These are phyloP conservation scores for Debaryomyces subglobosus DNA, from an alignment of 1,139 yeast genomes.

Conservation along the genomic window DNA sequence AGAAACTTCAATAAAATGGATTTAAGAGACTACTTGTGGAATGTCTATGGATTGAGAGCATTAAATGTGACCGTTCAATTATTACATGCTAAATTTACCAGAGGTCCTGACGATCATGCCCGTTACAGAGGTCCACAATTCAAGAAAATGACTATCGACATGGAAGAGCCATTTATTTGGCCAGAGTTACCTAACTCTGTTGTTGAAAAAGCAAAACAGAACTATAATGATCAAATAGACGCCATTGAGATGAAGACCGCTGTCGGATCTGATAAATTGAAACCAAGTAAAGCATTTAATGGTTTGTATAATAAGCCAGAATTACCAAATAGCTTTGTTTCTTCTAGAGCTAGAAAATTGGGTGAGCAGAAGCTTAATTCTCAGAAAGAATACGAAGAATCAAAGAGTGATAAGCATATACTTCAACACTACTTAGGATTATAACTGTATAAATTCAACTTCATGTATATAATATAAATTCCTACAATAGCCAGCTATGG, in stretches of 20 bases:
- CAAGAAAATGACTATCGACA: constrained; percentile 93
- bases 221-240: constrained; percentile 30
- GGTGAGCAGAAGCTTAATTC: constrained; percentile 42
- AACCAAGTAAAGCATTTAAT: constrained; percentile 73
- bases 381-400: constrained; percentile 25
- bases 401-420: constrained; percentile 33
- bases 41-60: constrained; percentile 85
- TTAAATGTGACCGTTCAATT: constrained; percentile 85
- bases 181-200: constrained; percentile 59
- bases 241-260: constrained; percentile 33
- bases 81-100: constrained; percentile 68
- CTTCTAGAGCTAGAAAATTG: constrained; percentile 49
- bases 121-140: constrained; percentile 80
- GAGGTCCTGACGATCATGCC: constrained; percentile 64
- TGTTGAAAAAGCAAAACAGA: constrained; percentile 26
- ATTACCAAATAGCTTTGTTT: constrained; percentile 72
- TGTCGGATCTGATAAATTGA: constrained; percentile 68
- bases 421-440: constrained; percentile 31
- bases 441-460: constrained; percentile 11
- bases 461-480: constrained; percentile 13
- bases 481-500: not conserved
- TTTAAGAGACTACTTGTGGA: constrained; percentile 85
- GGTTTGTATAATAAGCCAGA: constrained; percentile 77
- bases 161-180: constrained; percentile 94
- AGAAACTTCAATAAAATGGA: constrained; percentile 88